phyloP scores from a whole-genome alignment of 345 rosid species.

The Moricandia moricandioides region DNA sequence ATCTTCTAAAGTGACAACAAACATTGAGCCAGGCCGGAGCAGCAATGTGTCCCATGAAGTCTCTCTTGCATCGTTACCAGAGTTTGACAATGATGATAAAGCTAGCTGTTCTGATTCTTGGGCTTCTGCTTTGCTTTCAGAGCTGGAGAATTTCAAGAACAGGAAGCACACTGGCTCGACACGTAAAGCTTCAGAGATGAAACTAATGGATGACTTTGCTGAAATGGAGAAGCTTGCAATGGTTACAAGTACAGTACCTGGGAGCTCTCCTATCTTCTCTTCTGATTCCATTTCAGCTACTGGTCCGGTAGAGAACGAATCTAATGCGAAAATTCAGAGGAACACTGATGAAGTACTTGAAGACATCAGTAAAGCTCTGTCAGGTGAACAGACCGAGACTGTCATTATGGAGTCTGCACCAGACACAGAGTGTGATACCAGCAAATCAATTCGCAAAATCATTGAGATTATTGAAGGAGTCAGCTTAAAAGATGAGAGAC shows the following conservation, averaged over 20 bases:
- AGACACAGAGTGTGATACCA: slow-evolving; percentile 41
- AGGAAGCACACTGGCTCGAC: slow-evolving; percentile 49
- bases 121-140: slow-evolving; percentile 75
- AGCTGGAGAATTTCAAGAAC: slow-evolving; percentile 62
- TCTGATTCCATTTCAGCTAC: slow-evolving; percentile 36
- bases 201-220: slow-evolving; percentile 88
- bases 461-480: slow-evolving; percentile 68
- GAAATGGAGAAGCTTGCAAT: slow-evolving; percentile 91
- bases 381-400: slow-evolving; percentile 22
- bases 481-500: slow-evolving; percentile 46
- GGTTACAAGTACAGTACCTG: slow-evolving; percentile 43
- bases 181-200: slow-evolving; percentile 71
- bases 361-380: slow-evolving; percentile 53
- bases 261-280: slow-evolving; percentile 33
- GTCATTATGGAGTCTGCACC: slow-evolving; percentile 25
- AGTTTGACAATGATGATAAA: slow-evolving; percentile 67
- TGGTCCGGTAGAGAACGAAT: slow-evolving; percentile 38
- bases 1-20: slow-evolving; percentile 44
- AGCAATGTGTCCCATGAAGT: slow-evolving; percentile 44
- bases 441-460: slow-evolving; percentile 56
- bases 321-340: slow-evolving; percentile 39
- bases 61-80: slow-evolving; percentile 61
- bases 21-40: slow-evolving; percentile 43
- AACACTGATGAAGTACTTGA: slow-evolving; percentile 49
- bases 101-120: slow-evolving; percentile 67